Conservation (phyloP, 257 asterid genomes). For the Primulina eburnea region DNA sequence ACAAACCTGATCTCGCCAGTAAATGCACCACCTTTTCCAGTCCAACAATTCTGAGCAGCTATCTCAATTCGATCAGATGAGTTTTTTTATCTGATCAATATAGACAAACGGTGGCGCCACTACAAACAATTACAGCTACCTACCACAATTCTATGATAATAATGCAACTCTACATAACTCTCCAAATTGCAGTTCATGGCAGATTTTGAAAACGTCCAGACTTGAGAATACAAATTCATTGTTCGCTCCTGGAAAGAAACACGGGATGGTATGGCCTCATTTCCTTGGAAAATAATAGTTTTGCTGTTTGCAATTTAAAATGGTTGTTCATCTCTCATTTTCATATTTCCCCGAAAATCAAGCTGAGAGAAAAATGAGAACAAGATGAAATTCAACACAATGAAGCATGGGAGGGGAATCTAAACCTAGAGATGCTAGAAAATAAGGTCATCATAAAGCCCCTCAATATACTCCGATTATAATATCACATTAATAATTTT, state of each 20-base stretch:
- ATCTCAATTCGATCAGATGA: no score
- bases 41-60: no score
- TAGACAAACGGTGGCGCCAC: no score
- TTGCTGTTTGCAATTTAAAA: not conserved
- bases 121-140: no score
- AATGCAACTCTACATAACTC: no score
- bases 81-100: no score
- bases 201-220: no score
- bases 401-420: not conserved
- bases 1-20: conserved; percentile 97
- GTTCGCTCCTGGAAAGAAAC: not conserved
- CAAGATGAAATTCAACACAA: not conserved
- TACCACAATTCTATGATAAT: no score
- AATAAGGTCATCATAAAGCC: not conserved
- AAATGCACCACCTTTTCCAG: conserved; percentile 97
- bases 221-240: not conserved
- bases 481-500: conserved; percentile 1
- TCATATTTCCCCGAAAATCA: not conserved
- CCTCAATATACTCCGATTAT: conserved; percentile 8
- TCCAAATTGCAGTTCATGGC: no score
- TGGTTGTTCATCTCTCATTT: not conserved
- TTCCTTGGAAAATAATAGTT: not conserved
- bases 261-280: not conserved
- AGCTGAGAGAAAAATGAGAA: not conserved
- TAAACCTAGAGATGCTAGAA: not conserved